Conservation (phyloP, 176 grass and related monocot species). For the Bolboschoenus planiculmis region DNA sequence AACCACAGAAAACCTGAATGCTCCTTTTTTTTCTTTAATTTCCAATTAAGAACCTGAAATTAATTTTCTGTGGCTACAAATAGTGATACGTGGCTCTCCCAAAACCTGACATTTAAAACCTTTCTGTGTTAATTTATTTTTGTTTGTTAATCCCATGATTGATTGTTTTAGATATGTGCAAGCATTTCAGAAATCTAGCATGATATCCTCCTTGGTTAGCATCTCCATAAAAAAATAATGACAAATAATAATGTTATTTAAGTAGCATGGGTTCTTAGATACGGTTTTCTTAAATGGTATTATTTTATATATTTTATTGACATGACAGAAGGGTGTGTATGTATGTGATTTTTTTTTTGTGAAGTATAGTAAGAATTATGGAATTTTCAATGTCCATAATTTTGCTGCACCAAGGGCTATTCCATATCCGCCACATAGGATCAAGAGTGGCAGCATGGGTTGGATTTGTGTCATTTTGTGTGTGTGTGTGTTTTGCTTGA, state of each 20-base stretch:
- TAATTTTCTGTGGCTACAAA: not conserved
- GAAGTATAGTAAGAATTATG: too few relatives aligned
- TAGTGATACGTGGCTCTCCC: not conserved
- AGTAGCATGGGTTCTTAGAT: not conserved
- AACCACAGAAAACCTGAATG: not conserved
- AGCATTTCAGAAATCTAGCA: not conserved
- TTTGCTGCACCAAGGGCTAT: too few relatives aligned
- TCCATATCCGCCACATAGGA: too few relatives aligned
- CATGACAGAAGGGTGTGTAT: too few relatives aligned
- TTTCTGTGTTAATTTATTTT: not conserved
- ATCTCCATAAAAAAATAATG: not conserved
- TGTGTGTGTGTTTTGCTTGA: too few relatives aligned
- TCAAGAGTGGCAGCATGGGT: too few relatives aligned
- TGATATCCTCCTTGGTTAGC: not conserved
- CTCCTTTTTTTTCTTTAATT: not conserved
- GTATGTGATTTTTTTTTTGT: too few relatives aligned
- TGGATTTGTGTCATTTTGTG: too few relatives aligned
- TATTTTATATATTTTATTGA: too few relatives aligned
- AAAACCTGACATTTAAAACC: not conserved
- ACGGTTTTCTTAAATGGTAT: too few relatives aligned
- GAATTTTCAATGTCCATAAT: too few relatives aligned
- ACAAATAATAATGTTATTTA: not conserved
- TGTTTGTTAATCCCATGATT: not conserved
- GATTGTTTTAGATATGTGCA: not conserved
- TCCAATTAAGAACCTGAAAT: not conserved